A percentile compares a stretch with the other conserved stretches of the same genome.
phyloP scores from a whole-genome alignment of 495 filamentous ascomycete species.

The Cercophora sp. region DNA sequence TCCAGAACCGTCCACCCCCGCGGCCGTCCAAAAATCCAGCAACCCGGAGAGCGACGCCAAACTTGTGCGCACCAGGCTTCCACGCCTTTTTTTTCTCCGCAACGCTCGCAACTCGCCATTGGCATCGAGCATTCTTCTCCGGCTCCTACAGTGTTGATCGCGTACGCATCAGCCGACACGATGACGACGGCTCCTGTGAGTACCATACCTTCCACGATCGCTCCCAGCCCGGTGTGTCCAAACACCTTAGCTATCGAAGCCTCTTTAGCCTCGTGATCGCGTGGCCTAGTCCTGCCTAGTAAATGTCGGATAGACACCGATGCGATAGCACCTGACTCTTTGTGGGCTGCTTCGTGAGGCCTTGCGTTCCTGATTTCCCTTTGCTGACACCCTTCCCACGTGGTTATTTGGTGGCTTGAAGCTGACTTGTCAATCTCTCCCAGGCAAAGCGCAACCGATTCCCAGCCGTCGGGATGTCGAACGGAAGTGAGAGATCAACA shows the following conservation, averaged over 20 bases:
- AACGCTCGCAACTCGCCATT: no score
- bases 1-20: constrained; percentile 5
- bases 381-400: not conserved
- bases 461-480: constrained; percentile 29
- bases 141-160: no score
- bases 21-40: constrained; percentile 4
- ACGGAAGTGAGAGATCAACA: constrained; percentile 35
- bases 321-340: constrained; percentile 9
- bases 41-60: constrained; percentile 4
- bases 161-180: no score
- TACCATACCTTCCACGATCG: not conserved
- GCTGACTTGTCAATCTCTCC: constrained; percentile 15
- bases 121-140: no score
- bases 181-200: constrained; percentile 6
- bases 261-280: constrained; percentile 7
- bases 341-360: not conserved
- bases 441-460: constrained; percentile 37
- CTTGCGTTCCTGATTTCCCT: not conserved
- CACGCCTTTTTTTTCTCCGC: no score
- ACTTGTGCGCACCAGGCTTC: constrained; percentile 7
- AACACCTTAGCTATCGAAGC: not conserved
- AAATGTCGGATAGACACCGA: constrained; percentile 9
- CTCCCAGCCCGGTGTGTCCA: no score
- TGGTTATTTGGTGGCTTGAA: no score
- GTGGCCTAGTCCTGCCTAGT: constrained; percentile 13